Evolutionary conservation across 768 basidiomycete genomes (phyloP), one percentile per base, ranked within the genome.

Genomic region (Pleurotus pulmonarius): DNA sequence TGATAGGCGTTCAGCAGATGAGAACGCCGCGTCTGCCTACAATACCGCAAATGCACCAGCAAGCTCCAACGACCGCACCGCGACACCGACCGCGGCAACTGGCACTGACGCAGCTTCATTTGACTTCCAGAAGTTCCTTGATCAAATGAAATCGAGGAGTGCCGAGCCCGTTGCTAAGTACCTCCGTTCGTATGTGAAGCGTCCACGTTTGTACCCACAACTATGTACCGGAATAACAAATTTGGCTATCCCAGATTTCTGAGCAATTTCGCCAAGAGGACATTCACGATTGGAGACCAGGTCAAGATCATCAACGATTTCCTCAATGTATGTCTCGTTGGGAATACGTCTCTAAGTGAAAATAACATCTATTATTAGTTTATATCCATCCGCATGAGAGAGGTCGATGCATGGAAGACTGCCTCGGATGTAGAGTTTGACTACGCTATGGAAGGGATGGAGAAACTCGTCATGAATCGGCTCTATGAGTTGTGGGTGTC

Each of bases 401-500:
- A 85, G 57, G 79, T 80, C 25, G 93, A 94, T 18, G 74, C 89
- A 0, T 98, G 94, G 95, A 83, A 83, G 65, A 84, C 85, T 57
- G 82, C 82, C 1, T 78, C 86, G 2, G 87, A 92, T 18, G 73
- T 75, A 5, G 94, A 98, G 69, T 98, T 99, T 61, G 97, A 98
- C 54, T 95, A 96, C 64, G 93, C 94, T 0, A 83, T 94, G 77
- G 97, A 99, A 71, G 95, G 94, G 51, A 98, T 98, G 93, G 97
- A 99, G 78, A 99, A 99, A 70, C 82, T 99, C 5, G 97, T 99
- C 62, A 98, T 99, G 97, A 99, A 98, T 64, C 79, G 94, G 51
- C 74, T 98, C 52, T 98, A 97, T 69, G 92, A 94, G 63, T 93
- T 91, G 95, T 98, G 59, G 67, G 90, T 83, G 12, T 47, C 24